phyloP scores from a whole-genome alignment of 768 basidiomycete genomes.

The Multifurca ochricompacta region DNA sequence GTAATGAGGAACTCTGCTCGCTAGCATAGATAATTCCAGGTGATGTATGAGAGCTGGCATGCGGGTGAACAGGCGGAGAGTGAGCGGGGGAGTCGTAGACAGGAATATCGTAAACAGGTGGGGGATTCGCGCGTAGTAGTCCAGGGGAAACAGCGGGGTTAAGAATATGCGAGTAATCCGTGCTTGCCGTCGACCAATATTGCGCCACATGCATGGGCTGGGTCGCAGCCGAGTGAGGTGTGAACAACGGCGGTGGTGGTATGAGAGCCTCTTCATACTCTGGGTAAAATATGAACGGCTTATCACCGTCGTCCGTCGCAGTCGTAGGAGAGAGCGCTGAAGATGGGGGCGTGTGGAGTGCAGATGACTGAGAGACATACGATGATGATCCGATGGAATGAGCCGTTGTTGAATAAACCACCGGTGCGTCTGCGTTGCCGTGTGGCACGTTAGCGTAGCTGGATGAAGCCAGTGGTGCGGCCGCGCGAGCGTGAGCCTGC shows the following conservation, averaged over 20 bases:
- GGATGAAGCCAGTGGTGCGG: not conserved
- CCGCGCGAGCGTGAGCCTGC: not conserved
- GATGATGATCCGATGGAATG: not conserved
- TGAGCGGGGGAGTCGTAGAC: not conserved
- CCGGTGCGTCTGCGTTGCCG: constrained; percentile 6
- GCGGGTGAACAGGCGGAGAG: not conserved
- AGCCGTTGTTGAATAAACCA: not conserved
- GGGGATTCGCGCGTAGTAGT: constrained; percentile 6
- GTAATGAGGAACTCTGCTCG: constrained; percentile 14
- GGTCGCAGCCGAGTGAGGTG: constrained; percentile 2
- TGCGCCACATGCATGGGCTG: constrained; percentile 2
- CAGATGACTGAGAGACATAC: not conserved
- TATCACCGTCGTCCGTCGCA: constrained; percentile 18
- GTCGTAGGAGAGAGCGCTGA: too few relatives aligned
- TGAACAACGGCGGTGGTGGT: constrained; percentile 2
- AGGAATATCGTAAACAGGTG: constrained; percentile 8
- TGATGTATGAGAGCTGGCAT: not conserved
- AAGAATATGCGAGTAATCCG: constrained; percentile 16
- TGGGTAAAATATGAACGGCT: constrained; percentile 22
- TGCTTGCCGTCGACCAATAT: constrained; percentile 7
- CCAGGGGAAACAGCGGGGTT: constrained; percentile 15
- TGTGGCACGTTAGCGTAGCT: constrained; percentile 9
- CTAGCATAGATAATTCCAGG: constrained; percentile 5
- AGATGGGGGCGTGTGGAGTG: not conserved
- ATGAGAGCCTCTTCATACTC: constrained; percentile 17